phyloP scores from a whole-genome alignment of 2,329 filamentous ascomycete genomes.

The Raffaelea deltoideospora region DNA sequence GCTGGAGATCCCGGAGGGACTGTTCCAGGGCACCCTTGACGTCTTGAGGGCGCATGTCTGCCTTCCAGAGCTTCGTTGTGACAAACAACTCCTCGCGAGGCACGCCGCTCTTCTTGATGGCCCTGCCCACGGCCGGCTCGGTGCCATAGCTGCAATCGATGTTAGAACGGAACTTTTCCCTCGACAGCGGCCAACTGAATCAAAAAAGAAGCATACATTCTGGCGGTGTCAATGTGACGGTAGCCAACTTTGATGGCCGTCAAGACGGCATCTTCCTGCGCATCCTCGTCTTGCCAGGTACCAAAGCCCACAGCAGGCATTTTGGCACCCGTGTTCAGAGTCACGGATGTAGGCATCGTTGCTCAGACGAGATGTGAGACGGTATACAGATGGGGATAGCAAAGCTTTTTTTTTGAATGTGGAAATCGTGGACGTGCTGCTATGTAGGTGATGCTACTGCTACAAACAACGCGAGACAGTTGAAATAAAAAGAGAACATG shows the following conservation, averaged over 20 bases:
- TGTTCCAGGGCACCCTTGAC: slow-evolving; percentile 46
- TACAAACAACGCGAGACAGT: no score
- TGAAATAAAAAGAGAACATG: no score
- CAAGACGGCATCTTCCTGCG: not conserved
- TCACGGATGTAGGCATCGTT: no score
- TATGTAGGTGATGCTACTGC: no score
- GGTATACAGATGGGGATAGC: no score
- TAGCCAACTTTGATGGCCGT: not conserved
- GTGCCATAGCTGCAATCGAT: no score
- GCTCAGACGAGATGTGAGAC: no score
- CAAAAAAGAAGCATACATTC: no score
- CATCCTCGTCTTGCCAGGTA: not conserved
- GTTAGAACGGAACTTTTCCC: no score
- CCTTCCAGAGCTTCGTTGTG: slow-evolving; percentile 41
- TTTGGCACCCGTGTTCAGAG: not conserved
- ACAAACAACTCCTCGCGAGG: slow-evolving; percentile 50
- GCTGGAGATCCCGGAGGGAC: slow-evolving; percentile 31
- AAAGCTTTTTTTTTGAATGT: no score
- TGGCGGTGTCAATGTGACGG: not conserved
- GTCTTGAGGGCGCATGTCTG: slow-evolving; percentile 45
- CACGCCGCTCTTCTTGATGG: slow-evolving; percentile 14
- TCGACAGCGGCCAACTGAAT: no score
- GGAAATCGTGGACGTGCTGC: no score
- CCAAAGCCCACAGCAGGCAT: not conserved
- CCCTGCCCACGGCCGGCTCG: not conserved